Conservation (phyloP, 1,139 yeast species). For the Yamadazyma jaroonii region DNA sequence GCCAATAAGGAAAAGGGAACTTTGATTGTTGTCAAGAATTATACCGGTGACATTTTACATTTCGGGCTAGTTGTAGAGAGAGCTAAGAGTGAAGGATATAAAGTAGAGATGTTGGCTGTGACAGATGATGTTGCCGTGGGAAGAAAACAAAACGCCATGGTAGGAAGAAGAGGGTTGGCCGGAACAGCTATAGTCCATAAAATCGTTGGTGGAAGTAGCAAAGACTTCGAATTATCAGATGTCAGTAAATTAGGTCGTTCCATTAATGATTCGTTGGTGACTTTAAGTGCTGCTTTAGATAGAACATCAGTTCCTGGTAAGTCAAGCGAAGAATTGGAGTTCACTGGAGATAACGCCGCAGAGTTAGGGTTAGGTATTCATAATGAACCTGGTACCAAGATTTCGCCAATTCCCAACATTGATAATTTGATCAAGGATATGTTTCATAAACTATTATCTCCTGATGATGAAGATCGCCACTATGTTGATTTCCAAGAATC, state of each 20-base stretch:
- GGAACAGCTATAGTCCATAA: slow-evolving; percentile 89
- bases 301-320: slow-evolving; percentile 90
- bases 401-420: slow-evolving; percentile 70
- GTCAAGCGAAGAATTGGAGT: slow-evolving; percentile 44
- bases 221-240: slow-evolving; percentile 20
- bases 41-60: slow-evolving; percentile 91
- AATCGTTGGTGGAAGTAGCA: slow-evolving; percentile 72
- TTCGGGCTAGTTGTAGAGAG: slow-evolving; percentile 90
- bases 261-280: slow-evolving; percentile 65
- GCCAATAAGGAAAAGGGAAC: slow-evolving; percentile 57
- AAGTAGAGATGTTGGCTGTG: slow-evolving; percentile 69
- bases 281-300: slow-evolving; percentile 87
- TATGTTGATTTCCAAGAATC: slow-evolving; percentile 58
- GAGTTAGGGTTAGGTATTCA: slow-evolving; percentile 97
- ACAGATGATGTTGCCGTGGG: slow-evolving; percentile 96
- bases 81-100: slow-evolving; percentile 72
- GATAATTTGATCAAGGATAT: slow-evolving; percentile 54
- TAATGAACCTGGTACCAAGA: slow-evolving; percentile 83
- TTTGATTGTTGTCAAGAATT: slow-evolving; percentile 78
- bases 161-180: slow-evolving; percentile 90
- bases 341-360: slow-evolving; percentile 52
- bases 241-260: slow-evolving; percentile 57
- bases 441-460: slow-evolving; percentile 50
- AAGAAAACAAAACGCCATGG: slow-evolving; percentile 78
- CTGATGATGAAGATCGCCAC: slow-evolving; percentile 62